Conservation (phyloP, 331 rosid species). For the Pyracantha coccinea region DNA sequence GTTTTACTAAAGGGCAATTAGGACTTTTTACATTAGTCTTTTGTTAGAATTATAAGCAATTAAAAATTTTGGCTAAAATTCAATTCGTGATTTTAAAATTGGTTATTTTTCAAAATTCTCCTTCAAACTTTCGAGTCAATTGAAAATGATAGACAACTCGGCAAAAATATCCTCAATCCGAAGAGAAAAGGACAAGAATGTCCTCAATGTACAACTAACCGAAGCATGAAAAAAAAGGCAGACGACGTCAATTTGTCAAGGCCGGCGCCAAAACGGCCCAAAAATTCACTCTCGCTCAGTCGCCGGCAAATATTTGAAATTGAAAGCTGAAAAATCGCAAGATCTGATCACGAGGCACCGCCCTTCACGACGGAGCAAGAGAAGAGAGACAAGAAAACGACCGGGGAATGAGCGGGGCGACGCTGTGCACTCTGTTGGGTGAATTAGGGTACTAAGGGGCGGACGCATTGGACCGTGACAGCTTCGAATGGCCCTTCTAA, state of each 20-base stretch:
- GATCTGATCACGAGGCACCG: background rate
- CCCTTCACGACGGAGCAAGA: background rate
- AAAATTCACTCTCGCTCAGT: background rate
- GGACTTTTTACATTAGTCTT: too few relatives aligned
- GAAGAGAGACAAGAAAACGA: background rate
- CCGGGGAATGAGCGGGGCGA: constrained; percentile 57
- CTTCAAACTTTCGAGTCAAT: background rate
- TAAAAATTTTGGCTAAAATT: too few relatives aligned
- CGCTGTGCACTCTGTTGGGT: constrained; percentile 50
- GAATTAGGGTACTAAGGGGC: constrained; percentile 70
- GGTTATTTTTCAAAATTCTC: too few relatives aligned
- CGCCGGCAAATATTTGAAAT: background rate
- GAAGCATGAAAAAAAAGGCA: background rate
- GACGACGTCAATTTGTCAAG: background rate
- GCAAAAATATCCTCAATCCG: too few relatives aligned
- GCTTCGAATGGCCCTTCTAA: constrained; percentile 95
- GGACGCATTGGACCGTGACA: constrained; percentile 69
- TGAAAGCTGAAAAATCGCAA: background rate
- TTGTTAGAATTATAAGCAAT: too few relatives aligned
- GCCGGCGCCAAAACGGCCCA: constrained; percentile 11
- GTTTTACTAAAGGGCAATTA: too few relatives aligned
- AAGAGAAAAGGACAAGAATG: background rate
- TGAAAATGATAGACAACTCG: background rate
- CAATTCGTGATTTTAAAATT: too few relatives aligned
- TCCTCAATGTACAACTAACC: background rate